Percentiles rank a stretch among this genome's conserved stretches.
Evolutionary conservation across 1,284 basidiomycete genomes (phyloP).

Genomic region (Tylopilus microsporus): DNA sequence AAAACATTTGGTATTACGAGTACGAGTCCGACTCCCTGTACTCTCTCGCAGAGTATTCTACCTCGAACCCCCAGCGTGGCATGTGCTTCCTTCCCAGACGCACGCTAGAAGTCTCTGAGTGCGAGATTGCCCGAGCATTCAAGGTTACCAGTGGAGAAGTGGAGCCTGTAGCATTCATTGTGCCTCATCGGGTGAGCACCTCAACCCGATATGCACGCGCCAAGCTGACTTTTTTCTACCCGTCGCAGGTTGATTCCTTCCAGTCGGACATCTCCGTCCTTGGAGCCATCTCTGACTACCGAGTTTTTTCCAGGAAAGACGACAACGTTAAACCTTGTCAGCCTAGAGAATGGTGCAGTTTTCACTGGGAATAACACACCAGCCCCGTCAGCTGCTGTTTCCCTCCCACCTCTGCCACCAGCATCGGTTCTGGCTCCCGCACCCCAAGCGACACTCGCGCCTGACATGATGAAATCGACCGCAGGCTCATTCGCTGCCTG

Average conservation of each 20-base stretch:
- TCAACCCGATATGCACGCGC: neutral
- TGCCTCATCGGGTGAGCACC: conserved; percentile 74
- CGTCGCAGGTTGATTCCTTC: conserved; percentile 73
- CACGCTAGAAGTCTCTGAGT: conserved; percentile 81
- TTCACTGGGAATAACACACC: conserved; percentile 32
- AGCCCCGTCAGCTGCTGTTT: conserved; percentile 25
- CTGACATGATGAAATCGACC: conserved; percentile 10
- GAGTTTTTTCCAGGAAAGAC: conserved; percentile 88
- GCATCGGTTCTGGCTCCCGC: conserved; percentile 11
- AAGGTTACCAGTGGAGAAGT: conserved; percentile 76
- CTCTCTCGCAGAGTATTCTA: conserved; percentile 84
- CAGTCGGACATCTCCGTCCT: conserved; percentile 84
- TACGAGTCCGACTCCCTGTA: conserved; percentile 83
- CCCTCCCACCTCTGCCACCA: conserved; percentile 22
- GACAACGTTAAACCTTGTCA: conserved; percentile 65
- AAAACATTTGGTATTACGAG: conserved; percentile 94
- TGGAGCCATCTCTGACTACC: conserved; percentile 73
- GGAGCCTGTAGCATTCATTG: conserved; percentile 90
- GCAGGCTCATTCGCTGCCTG: conserved; percentile 15
- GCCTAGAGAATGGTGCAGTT: conserved; percentile 55
- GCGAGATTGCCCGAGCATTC: conserved; percentile 94
- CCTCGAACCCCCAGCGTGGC: conserved; percentile 88
- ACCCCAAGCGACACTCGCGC: conserved; percentile 15
- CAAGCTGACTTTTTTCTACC: neutral
- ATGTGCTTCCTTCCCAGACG: conserved; percentile 94